Conservation (phyloP, 257 asterid genomes). For the Mitragyna speciosa region DNA sequence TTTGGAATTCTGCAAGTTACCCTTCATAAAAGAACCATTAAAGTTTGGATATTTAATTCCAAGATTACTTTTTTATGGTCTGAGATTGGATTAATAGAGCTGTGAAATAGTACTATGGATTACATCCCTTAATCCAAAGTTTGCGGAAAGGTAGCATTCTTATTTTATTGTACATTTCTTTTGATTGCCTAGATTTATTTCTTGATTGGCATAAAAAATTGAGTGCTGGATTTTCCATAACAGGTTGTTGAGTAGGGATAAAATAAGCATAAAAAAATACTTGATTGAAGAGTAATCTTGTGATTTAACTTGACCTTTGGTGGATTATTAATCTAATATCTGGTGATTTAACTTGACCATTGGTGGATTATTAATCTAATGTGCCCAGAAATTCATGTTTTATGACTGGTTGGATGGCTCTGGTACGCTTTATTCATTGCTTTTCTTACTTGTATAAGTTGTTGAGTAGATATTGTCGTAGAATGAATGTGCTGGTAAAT, state of each 20-base stretch:
- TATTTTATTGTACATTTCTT: not conserved
- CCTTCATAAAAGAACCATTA: not conserved
- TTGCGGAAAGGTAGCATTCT: not conserved
- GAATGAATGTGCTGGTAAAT: no score
- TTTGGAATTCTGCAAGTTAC: not conserved
- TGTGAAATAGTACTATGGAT: not conserved
- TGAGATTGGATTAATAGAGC: not conserved
- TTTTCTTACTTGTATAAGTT: no score
- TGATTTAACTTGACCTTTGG: not conserved
- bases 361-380: not conserved
- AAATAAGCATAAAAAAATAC: no score
- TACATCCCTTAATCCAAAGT: not conserved
- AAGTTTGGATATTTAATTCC: not conserved
- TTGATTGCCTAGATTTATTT: not conserved
- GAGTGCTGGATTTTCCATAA: not conserved
- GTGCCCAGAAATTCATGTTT: not conserved
- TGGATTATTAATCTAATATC: not conserved
- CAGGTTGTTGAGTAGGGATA: not conserved
- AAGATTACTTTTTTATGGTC: no score
- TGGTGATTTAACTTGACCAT: not conserved
- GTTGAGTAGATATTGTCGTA: no score
- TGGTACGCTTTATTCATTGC: no score
- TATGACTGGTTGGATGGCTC: no score
- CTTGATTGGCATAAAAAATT: not conserved
- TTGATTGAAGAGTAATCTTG: not conserved